A percentile compares a stretch with the other conserved stretches of the same genome.
phyloP scores from a whole-genome alignment of 306 rosid species.

The Quillaja saponaria region DNA sequence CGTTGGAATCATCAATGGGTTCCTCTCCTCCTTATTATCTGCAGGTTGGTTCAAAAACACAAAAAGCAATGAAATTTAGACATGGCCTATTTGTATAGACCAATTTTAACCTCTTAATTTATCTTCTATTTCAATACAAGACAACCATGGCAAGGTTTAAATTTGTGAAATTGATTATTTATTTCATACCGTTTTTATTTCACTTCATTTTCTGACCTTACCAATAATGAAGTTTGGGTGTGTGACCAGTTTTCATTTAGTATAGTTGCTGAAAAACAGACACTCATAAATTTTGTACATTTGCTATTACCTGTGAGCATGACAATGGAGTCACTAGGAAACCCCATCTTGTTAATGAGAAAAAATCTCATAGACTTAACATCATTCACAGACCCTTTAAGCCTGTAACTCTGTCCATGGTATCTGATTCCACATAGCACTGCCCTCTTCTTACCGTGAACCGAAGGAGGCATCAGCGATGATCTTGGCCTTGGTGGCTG shows the following conservation, averaged over 20 bases:
- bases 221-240: too few relatives aligned
- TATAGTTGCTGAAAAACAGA: too few relatives aligned
- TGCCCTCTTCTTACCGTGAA: slow-evolving; percentile 28
- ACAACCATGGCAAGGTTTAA: too few relatives aligned
- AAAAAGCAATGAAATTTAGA: too few relatives aligned
- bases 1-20: slow-evolving; percentile 53
- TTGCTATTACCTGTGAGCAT: slow-evolving; percentile 55
- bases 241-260: too few relatives aligned
- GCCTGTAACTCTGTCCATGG: neutral
- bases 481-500: neutral
- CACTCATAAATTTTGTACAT: too few relatives aligned
- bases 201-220: too few relatives aligned
- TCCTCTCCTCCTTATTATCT: slow-evolving; percentile 52
- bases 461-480: neutral
- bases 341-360: slow-evolving; percentile 42
- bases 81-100: neutral
- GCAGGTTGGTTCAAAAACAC: too few relatives aligned
- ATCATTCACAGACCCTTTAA: slow-evolving; percentile 57
- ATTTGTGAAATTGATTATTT: too few relatives aligned
- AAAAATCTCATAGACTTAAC: slow-evolving; percentile 52
- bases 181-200: too few relatives aligned
- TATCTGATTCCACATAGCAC: slow-evolving; percentile 11
- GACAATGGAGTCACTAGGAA: slow-evolving; percentile 50
- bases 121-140: neutral
- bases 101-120: neutral